Conservation (phyloP, 1,284 basidiomycete species). For the Meira nashicola region DNA sequence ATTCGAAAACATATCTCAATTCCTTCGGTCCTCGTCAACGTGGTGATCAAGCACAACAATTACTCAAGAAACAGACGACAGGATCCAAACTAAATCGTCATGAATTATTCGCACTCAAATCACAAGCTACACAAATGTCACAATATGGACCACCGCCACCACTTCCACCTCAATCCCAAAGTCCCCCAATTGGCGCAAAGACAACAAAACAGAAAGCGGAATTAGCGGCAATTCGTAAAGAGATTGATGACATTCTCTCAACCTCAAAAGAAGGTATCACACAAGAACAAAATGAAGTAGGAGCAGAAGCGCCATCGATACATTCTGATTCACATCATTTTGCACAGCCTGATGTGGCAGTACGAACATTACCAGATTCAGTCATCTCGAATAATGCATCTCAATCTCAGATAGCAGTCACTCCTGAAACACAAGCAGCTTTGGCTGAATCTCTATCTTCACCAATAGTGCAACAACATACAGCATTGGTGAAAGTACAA, state of each 20-base stretch:
- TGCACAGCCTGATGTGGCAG: slow-evolving; percentile 10
- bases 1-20: slow-evolving; percentile 81
- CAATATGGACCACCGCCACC: neutral
- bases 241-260: neutral
- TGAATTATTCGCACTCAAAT: neutral
- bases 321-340: slow-evolving; percentile 6
- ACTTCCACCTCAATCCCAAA: neutral
- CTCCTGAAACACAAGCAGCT: slow-evolving; percentile 13
- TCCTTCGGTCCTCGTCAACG: slow-evolving; percentile 62
- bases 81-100: too few relatives aligned
- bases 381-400: slow-evolving; percentile 10
- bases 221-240: neutral
- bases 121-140: neutral
- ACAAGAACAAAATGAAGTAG: neutral
- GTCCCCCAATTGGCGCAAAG: slow-evolving; percentile 12
- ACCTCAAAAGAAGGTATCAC: neutral
- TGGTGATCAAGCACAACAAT: neutral
- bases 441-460: slow-evolving; percentile 22
- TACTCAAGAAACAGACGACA: neutral
- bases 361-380: neutral
- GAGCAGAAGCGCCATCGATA: neutral
- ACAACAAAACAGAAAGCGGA: slow-evolving; percentile 8
- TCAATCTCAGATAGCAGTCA: slow-evolving; percentile 16
- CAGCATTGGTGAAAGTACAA: slow-evolving; percentile 92
- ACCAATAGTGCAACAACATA: slow-evolving; percentile 63